These are phyloP conservation scores for Fusarium siculi DNA, from an alignment of 2,329 filamentous ascomycete species.

Conservation along the genomic window DNA sequence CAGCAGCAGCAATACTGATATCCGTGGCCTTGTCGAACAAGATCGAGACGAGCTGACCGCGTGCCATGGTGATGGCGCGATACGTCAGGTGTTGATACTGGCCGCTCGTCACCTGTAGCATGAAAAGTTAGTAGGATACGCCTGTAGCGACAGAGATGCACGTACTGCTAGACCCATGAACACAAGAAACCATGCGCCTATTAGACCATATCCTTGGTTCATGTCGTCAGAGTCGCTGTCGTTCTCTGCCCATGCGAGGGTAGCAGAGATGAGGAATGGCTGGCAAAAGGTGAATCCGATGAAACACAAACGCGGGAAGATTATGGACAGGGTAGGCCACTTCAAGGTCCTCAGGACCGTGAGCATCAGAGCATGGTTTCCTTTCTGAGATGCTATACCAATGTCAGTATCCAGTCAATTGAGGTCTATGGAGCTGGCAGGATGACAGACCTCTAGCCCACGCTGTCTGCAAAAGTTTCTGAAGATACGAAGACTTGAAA, in stretches of 20 bases:
- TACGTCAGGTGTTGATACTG: conserved; percentile 36
- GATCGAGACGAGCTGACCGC: conserved; percentile 46
- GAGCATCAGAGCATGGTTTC: conserved; percentile 4
- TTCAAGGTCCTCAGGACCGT: conserved; percentile 14
- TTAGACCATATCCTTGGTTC: conserved; percentile 30
- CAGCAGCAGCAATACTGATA: conserved; percentile 44
- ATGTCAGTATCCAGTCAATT: background rate
- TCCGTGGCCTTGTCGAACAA: conserved; percentile 43
- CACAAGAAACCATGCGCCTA: conserved; percentile 35
- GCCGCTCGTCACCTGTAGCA: conserved; percentile 7
- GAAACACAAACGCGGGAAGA: conserved; percentile 30
- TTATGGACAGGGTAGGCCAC: conserved; percentile 7
- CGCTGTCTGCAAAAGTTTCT: conserved; percentile 5
- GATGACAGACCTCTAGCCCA: conserved; percentile 16
- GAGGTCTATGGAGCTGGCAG: fast-evolving
- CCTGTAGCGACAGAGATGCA: fast-evolving
- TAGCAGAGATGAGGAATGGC: conserved; percentile 35
- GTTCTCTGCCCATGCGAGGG: conserved; percentile 7
- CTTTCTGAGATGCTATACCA: conserved; percentile 1
- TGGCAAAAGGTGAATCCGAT: conserved; percentile 36
- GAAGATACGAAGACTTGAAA: conserved; percentile 28
- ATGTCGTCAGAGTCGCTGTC: conserved; percentile 11
- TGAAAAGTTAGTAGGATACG: background rate
- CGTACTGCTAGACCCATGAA: conserved; percentile 28
- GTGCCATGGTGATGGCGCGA: conserved; percentile 46